These are phyloP conservation scores for Ilyonectria sp. DNA, from an alignment of 2,329 filamentous ascomycete genomes.

Conservation along the genomic window DNA sequence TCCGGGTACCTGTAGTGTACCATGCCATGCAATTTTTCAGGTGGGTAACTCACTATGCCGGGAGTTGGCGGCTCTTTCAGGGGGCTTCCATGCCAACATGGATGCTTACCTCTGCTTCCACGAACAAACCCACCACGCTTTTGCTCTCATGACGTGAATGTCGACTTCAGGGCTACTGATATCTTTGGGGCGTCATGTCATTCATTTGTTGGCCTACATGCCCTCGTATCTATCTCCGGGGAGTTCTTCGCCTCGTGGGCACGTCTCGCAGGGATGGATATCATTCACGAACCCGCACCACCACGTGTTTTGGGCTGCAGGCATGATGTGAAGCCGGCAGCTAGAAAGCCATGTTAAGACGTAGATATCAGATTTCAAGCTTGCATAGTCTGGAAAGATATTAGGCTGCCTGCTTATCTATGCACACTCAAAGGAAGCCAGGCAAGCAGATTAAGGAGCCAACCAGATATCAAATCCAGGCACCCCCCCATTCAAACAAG, in stretches of 20 bases:
- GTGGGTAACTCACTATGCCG: not conserved
- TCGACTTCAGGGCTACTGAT: not conserved
- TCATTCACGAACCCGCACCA: not conserved
- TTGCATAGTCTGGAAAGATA: too few relatives aligned
- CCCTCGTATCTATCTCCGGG: not conserved
- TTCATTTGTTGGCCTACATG: not conserved
- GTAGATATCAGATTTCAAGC: not conserved
- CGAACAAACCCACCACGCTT: not conserved
- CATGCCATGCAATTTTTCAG: not conserved
- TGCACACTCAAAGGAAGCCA: too few relatives aligned
- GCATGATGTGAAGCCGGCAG: not conserved
- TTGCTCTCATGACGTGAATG: not conserved
- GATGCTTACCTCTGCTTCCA: not conserved
- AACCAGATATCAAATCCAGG: too few relatives aligned
- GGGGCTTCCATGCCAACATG: not conserved
- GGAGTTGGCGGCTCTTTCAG: constrained; percentile 3
- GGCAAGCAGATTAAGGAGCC: too few relatives aligned
- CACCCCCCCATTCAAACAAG: too few relatives aligned
- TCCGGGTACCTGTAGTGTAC: not conserved
- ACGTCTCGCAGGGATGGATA: not conserved
- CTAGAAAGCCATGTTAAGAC: not conserved
- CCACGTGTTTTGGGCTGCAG: not conserved
- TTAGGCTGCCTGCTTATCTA: too few relatives aligned
- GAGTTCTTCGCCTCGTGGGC: not conserved
- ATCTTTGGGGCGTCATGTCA: not conserved